A percentile compares a stretch with the other conserved stretches of the same genome.
Evolutionary conservation across 352 stramenopile species (phyloP).

Genomic region (Achlya hypogyna): DNA sequence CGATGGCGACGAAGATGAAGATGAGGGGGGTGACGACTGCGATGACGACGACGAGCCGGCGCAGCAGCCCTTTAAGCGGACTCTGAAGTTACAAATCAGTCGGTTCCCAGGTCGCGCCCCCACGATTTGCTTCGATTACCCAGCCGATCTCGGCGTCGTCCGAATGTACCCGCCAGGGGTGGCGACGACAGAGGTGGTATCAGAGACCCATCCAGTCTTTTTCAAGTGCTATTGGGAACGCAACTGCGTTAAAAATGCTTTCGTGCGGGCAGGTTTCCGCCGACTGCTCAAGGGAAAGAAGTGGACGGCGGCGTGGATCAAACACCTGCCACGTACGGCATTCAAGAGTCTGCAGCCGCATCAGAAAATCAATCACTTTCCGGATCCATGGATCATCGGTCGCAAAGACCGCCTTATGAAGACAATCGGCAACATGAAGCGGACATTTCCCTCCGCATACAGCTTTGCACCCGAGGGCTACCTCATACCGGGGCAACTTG

Average conservation of each 20-base stretch:
- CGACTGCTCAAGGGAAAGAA: slow-evolving; percentile 44
- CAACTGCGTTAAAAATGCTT: slow-evolving; percentile 89
- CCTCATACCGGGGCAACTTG: slow-evolving; percentile 63
- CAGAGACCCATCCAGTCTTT: slow-evolving; percentile 33
- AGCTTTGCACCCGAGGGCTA: slow-evolving; percentile 81
- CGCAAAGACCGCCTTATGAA: slow-evolving; percentile 84
- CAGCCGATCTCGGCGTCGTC: slow-evolving; percentile 42
- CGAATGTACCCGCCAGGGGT: slow-evolving; percentile 30
- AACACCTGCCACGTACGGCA: slow-evolving; percentile 52
- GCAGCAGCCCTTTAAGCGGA: slow-evolving; percentile 21
- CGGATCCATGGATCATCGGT: slow-evolving; percentile 83
- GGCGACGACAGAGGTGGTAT: slow-evolving; percentile 33
- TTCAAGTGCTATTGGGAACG: slow-evolving; percentile 88
- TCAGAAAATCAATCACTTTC: slow-evolving; percentile 86
- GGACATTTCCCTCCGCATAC: slow-evolving; percentile 51
- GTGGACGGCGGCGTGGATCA: slow-evolving; percentile 50
- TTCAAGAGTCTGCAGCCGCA: slow-evolving; percentile 48
- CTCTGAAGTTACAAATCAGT: slow-evolving; percentile 51
- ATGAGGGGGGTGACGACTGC: slow-evolving; percentile 42
- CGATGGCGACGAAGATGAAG: slow-evolving; percentile 25
- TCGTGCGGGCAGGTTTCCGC: slow-evolving; percentile 58
- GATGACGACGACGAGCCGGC: slow-evolving; percentile 37
- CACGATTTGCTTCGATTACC: slow-evolving; percentile 88
- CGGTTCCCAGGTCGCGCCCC: slow-evolving; percentile 35
- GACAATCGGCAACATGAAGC: slow-evolving; percentile 48